Percentiles rank a stretch among this genome's conserved stretches.
phyloP scores from a whole-genome alignment of 768 basidiomycete genomes.

The Tricholomella constricta region DNA sequence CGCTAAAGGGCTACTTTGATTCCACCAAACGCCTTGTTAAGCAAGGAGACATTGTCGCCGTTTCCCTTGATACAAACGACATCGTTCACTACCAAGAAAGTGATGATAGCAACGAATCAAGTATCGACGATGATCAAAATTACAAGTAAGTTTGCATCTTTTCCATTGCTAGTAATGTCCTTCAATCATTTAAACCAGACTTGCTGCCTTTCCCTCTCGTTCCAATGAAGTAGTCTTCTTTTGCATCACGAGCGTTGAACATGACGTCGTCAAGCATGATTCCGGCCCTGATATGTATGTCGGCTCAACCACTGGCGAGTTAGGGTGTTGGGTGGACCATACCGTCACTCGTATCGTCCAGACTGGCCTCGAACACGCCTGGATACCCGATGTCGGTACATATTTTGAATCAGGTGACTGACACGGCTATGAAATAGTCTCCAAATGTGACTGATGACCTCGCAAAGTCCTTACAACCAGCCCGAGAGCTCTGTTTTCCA shows the following conservation, averaged over 20 bases:
- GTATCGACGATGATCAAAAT: constrained; percentile 20
- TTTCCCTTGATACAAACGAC: constrained; percentile 60
- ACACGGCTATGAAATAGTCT: not conserved
- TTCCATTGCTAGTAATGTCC: not conserved
- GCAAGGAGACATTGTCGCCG: constrained; percentile 70
- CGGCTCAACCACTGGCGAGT: constrained; percentile 60
- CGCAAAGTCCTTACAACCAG: constrained; percentile 2
- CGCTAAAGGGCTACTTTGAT: constrained; percentile 66
- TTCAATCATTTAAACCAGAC: not conserved
- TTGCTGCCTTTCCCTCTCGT: constrained; percentile 20
- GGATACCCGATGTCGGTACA: constrained; percentile 52
- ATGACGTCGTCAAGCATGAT: constrained; percentile 48
- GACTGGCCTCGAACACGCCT: constrained; percentile 71
- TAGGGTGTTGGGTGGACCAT: constrained; percentile 87
- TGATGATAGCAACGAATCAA: constrained; percentile 23
- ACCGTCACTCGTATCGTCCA: constrained; percentile 75
- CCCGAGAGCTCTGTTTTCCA: constrained; percentile 26
- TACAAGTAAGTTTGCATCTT: constrained; percentile 21
- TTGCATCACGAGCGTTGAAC: constrained; percentile 74
- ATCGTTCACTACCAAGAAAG: constrained; percentile 20
- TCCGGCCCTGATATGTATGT: constrained; percentile 47
- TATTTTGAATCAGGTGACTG: constrained; percentile 53
- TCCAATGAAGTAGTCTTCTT: constrained; percentile 68
- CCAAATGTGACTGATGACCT: not conserved
- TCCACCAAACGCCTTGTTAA: constrained; percentile 58